Evolutionary conservation across 345 rosid species (phyloP).

Genomic region (Lepidium sativum): DNA sequence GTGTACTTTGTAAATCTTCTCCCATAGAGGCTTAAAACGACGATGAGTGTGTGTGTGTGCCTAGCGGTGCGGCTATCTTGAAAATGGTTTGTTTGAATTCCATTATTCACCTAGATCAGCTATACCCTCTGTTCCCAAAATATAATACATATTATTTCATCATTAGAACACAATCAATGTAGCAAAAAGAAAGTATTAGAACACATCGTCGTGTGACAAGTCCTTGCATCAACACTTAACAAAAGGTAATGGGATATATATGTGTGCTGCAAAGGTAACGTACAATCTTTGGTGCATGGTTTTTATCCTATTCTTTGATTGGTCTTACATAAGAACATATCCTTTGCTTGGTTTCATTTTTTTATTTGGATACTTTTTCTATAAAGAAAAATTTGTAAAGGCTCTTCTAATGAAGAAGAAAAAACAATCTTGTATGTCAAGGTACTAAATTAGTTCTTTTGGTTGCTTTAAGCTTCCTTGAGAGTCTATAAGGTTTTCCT

Average conservation of each 20-base stretch:
- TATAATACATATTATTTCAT: no score
- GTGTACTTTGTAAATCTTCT: no score
- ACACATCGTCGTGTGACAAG: no score
- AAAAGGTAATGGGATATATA: not conserved
- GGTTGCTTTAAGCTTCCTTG: constrained; percentile 14
- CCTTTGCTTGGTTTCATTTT: constrained; percentile 17
- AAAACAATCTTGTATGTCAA: not conserved
- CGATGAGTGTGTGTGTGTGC: no score
- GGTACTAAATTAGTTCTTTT: constrained; percentile 18
- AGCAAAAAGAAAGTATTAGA: no score
- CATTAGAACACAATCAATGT: no score
- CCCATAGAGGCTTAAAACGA: no score
- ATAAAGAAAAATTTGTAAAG: not conserved
- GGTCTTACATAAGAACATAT: constrained; percentile 3
- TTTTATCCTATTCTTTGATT: constrained; percentile 13
- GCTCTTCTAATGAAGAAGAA: not conserved
- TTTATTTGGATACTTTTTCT: not conserved
- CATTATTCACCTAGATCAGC: no score
- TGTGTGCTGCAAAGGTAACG: constrained; percentile 1
- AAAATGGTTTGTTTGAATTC: no score
- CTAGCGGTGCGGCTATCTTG: no score
- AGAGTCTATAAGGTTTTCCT: not conserved
- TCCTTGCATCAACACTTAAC: no score
- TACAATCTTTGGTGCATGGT: not conserved
- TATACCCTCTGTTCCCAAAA: no score